Base-by-base conservation (phyloP, 2,329 filamentous ascomycete genomes). In the Exophiala mesophila region DNA sequence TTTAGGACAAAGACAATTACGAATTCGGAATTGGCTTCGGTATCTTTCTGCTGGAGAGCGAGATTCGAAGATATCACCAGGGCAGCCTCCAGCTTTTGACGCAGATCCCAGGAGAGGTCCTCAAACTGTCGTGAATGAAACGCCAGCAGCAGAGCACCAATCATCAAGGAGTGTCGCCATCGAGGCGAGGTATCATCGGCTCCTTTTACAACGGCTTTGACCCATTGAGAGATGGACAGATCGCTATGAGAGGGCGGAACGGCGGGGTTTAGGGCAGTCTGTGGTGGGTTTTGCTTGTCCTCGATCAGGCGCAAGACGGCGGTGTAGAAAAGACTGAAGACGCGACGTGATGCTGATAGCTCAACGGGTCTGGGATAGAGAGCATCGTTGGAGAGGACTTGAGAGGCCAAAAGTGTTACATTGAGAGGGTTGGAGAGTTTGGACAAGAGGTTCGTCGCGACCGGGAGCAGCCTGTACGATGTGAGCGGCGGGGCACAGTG, bases 151-250 rank as follows among this genome's bases (percentile, higher is more conserved):
- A 94, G 69, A 3, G 88, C 89, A 0, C 82, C 81, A 6, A 95
- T 74, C 4, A 89, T 75, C n/a, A 95, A 70, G 20, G 88, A 65
- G 62, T 95, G 88, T 62, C 88, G 82, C 88, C 88, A 95, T 57
- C 86, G 71, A 13, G 72, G 76, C 63, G 70, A 82, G 54, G 70
- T 73, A 32, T 76, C 78, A 56, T 82, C 75, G 12, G 78, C 78
- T 6, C 78, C 78, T 29, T 69, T 70, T 2, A 77, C 70, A 2
- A 80, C 67, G 1, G 78, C 77, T 49, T 70, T 72, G 17, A 76
- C 65, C 79, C 78, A 82, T 35, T 74, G 73, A 34, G 77, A 71
- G 12, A 71, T 63, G 4, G 70, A 62, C 4, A 78, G 61, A 18
- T 72, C 74, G 12, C 78, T 78, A 32, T 72, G 70, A 19, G 59